Conservation (phyloP, 345 rosid genomes). For the Linum usitatissimum region DNA sequence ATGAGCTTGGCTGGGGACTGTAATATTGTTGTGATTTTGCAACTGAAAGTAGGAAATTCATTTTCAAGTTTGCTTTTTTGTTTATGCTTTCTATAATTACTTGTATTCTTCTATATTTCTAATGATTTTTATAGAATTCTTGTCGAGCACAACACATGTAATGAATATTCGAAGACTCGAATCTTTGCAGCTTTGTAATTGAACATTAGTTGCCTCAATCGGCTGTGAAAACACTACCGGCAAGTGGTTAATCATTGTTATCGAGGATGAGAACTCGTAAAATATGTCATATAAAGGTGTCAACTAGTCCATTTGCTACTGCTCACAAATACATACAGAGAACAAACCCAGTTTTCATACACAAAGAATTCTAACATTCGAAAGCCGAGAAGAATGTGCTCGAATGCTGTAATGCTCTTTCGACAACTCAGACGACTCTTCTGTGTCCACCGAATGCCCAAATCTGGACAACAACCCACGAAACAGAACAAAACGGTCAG, state of each 20-base stretch:
- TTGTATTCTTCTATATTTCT: neutral
- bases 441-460: slow-evolving; percentile 98
- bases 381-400: neutral
- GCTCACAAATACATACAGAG: neutral
- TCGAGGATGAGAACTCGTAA: neutral
- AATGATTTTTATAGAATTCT: neutral
- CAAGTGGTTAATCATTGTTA: neutral
- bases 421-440: slow-evolving; percentile 31
- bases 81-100: neutral
- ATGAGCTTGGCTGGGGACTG: neutral
- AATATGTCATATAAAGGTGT: neutral
- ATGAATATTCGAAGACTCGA: neutral
- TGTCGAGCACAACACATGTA: neutral
- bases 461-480: slow-evolving; percentile 30
- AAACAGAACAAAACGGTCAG: neutral
- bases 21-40: neutral
- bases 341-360: neutral
- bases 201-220: too few relatives aligned
- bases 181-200: too few relatives aligned
- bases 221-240: neutral
- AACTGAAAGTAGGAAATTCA: neutral
- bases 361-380: neutral
- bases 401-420: neutral
- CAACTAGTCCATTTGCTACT: neutral
- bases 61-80: neutral